These are phyloP conservation scores for Verticillium nubilum DNA, from an alignment of 2,329 filamentous ascomycete genomes.

Conservation along the genomic window DNA sequence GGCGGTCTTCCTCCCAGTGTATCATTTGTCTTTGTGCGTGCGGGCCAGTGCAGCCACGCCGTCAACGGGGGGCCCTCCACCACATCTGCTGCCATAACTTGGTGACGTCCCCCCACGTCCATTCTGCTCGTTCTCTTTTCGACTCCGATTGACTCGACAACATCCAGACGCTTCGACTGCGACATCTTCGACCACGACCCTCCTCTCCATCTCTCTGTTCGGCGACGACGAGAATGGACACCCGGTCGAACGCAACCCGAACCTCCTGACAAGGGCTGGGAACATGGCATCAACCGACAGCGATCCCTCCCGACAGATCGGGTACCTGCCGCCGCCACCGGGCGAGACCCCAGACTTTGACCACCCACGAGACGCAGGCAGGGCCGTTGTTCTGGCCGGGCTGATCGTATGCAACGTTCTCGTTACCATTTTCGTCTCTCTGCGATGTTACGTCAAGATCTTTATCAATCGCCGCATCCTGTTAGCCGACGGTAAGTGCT, in stretches of 20 bases:
- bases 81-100: background rate
- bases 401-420: constrained; percentile 10
- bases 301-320: constrained; percentile 1
- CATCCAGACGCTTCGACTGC: background rate
- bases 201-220: background rate
- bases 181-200: background rate
- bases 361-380: constrained; percentile 10
- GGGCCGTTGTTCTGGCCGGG: constrained; percentile 8
- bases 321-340: constrained; percentile 15
- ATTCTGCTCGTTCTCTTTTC: background rate
- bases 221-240: background rate
- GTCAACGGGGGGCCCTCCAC: background rate
- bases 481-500: background rate
- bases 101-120: background rate
- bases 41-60: background rate
- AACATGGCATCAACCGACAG: background rate
- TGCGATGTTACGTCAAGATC: constrained; percentile 14
- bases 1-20: background rate
- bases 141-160: background rate
- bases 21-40: background rate
- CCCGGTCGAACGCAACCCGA: background rate
- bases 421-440: constrained; percentile 7
- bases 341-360: constrained; percentile 15
- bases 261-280: background rate
- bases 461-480: constrained; percentile 1